phyloP scores from a whole-genome alignment of 1,139 yeast species.

The Nakaseomyces nivariensis region DNA sequence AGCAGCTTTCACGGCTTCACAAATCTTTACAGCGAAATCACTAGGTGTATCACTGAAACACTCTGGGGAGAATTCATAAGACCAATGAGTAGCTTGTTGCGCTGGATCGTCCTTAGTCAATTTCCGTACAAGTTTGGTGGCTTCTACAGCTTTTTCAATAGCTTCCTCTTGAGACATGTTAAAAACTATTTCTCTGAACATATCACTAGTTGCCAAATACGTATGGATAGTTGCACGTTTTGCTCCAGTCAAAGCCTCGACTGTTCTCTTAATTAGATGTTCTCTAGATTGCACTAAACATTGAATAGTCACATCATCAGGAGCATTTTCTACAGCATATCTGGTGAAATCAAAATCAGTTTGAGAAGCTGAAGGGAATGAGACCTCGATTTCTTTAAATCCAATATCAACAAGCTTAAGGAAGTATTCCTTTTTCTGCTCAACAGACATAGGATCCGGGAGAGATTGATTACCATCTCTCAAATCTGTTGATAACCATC shows the following conservation, averaged over 20 bases:
- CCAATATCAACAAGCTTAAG: conserved; percentile 80
- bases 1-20: conserved; percentile 90
- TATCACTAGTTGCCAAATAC: conserved; percentile 84
- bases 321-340: conserved; percentile 84
- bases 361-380: conserved; percentile 94
- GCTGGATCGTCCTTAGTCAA: conserved; percentile 83
- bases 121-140: conserved; percentile 67
- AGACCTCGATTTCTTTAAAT: conserved; percentile 92
- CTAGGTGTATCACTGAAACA: conserved; percentile 84
- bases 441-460: conserved; percentile 93
- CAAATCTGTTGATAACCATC: conserved; percentile 94
- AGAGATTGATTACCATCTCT: conserved; percentile 96
- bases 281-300: conserved; percentile 89
- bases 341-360: conserved; percentile 93
- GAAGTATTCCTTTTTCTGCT: conserved; percentile 82
- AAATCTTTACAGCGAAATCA: conserved; percentile 72
- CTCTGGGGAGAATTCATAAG: conserved; percentile 90
- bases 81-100: conserved; percentile 69
- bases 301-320: conserved; percentile 86
- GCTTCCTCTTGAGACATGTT: conserved; percentile 77
- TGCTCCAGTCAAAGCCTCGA: conserved; percentile 83
- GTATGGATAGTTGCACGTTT: conserved; percentile 84
- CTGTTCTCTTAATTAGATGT: conserved; percentile 78
- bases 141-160: conserved; percentile 67
- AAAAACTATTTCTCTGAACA: conserved; percentile 86